These are phyloP conservation scores for Orbilia brochopaga DNA, from an alignment of 2,329 filamentous ascomycete genomes.

Conservation along the genomic window DNA sequence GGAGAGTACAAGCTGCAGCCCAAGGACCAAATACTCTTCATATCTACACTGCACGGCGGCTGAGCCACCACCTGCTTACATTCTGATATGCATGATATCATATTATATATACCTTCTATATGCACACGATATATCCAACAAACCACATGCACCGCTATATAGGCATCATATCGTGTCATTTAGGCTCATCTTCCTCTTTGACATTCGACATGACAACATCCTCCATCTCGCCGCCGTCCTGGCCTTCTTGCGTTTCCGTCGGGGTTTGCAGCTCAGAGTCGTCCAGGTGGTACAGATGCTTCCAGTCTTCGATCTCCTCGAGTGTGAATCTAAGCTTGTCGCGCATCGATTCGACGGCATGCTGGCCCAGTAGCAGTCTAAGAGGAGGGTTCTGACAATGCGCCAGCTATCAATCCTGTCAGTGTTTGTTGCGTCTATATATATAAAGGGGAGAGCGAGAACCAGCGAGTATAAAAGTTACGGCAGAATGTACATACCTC, in stretches of 20 bases:
- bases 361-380: constrained; percentile 83
- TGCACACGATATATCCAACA: constrained; percentile 10
- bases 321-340: constrained; percentile 88
- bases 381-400: constrained; percentile 95
- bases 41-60: constrained; percentile 93
- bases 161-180: constrained; percentile 13
- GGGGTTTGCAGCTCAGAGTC: constrained; percentile 54
- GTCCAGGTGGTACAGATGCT: constrained; percentile 73
- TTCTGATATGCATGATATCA: too few species aligned
- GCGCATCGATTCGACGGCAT: constrained; percentile 93
- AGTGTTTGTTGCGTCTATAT: neutral
- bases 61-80: constrained; percentile 58
- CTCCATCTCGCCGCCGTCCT: constrained; percentile 54
- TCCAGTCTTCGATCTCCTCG: constrained; percentile 89
- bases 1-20: constrained; percentile 82
- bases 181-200: constrained; percentile 46
- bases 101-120: too few species aligned
- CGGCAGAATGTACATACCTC: constrained; percentile 54
- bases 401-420: constrained; percentile 68
- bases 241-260: constrained; percentile 56
- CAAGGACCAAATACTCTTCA: constrained; percentile 89
- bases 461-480: too few species aligned
- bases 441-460: neutral
- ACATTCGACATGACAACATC: constrained; percentile 50
- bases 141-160: neutral